A percentile compares a stretch with the other conserved stretches of the same genome.
Evolutionary conservation across 208 protist species (phyloP).

Genomic region (Porcisia deanei): DNA sequence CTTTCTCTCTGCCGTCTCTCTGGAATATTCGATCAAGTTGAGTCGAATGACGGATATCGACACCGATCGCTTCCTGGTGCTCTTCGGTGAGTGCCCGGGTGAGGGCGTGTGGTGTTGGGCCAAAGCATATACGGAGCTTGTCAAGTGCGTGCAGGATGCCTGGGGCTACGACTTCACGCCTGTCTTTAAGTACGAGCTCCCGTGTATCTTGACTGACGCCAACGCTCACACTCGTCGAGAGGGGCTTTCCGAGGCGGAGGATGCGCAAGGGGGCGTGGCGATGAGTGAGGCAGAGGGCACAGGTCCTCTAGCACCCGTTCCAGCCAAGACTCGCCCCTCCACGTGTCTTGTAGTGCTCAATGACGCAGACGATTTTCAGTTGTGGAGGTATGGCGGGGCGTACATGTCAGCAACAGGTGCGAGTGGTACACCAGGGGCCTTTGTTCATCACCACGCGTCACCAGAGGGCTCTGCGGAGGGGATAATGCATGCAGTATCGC

Average conservation of each 20-base stretch:
- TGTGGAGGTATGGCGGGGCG: slow-evolving; percentile 10
- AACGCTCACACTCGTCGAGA: not conserved
- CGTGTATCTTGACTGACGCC: slow-evolving; percentile 1
- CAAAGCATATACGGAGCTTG: slow-evolving; percentile 11
- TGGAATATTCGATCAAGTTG: no score
- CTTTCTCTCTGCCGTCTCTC: not conserved
- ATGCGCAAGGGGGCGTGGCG: not conserved
- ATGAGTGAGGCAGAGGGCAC: not conserved
- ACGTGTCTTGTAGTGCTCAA: slow-evolving; percentile 10
- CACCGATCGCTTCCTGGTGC: slow-evolving; percentile 11
- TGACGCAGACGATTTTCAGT: slow-evolving; percentile 10
- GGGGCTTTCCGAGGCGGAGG: not conserved
- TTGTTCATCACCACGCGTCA: slow-evolving; percentile 5
- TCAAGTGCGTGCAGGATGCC: slow-evolving; percentile 4
- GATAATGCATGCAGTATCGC: slow-evolving; percentile 1
- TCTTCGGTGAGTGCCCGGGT: slow-evolving; percentile 13
- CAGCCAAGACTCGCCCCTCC: not conserved
- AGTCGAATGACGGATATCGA: not conserved
- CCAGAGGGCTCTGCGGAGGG: not conserved
- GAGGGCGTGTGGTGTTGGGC: slow-evolving; percentile 20
- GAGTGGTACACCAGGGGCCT: not conserved
- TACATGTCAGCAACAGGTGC: not conserved
- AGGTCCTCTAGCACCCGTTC: not conserved
- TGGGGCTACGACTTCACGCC: slow-evolving; percentile 7
- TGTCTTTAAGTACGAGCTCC: slow-evolving; percentile 10